A percentile compares a stretch with the other conserved stretches of the same genome.
Evolutionary conservation across 1,139 yeast genomes (phyloP).

Genomic region (Wickerhamiella infanticola): DNA sequence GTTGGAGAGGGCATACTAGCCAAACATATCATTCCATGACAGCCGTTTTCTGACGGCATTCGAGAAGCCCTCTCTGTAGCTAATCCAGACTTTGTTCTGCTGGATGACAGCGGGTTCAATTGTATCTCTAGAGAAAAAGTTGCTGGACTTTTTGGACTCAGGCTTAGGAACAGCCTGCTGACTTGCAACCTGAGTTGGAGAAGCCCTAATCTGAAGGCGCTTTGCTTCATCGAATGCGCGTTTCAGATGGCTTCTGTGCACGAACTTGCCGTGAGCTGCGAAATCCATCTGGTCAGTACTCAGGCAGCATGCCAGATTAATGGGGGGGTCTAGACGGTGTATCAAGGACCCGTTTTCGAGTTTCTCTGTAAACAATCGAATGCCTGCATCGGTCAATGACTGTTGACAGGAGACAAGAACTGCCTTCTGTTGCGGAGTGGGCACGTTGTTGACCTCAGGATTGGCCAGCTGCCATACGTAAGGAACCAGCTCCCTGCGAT

Average conservation of each 20-base stretch:
- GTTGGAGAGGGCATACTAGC: neutral
- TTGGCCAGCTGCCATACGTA: conserved; percentile 18
- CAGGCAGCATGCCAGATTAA: conserved; percentile 21
- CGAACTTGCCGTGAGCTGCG: conserved; percentile 19
- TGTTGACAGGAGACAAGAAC: conserved; percentile 16
- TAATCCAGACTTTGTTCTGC: conserved; percentile 60
- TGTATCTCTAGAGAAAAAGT: conserved; percentile 3
- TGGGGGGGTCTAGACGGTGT: conserved; percentile 24
- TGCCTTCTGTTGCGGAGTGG: conserved; percentile 14
- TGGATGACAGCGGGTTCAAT: conserved; percentile 8
- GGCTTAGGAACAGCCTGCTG: neutral
- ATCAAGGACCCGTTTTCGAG: conserved; percentile 21
- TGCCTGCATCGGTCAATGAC: conserved; percentile 17
- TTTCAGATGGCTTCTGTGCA: conserved; percentile 17
- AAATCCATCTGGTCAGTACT: conserved; percentile 15
- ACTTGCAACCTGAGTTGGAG: neutral
- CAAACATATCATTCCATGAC: conserved; percentile 54
- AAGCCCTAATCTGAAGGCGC: neutral
- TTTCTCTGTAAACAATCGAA: conserved; percentile 17
- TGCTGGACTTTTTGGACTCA: neutral
- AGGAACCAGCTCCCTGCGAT: conserved; percentile 22
- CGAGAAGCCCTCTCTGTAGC: conserved; percentile 84
- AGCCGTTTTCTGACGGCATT: conserved; percentile 84
- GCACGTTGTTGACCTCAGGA: conserved; percentile 16
- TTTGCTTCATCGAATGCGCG: conserved; percentile 12